Conservation (phyloP, 768 basidiomycete species). For the Pulveroboletus sp. region DNA sequence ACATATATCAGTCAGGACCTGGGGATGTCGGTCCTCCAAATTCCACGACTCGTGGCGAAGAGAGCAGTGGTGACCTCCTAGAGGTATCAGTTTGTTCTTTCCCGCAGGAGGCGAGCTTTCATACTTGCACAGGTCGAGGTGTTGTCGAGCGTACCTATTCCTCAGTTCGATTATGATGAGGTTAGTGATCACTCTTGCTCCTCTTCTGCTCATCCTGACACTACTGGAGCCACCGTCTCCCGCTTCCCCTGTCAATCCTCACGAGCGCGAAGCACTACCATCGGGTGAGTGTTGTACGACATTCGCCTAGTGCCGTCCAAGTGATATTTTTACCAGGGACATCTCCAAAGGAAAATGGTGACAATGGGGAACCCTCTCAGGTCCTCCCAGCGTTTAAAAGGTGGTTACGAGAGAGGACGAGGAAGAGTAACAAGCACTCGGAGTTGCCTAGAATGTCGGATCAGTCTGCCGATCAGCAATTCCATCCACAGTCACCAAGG, state of each 20-base stretch:
- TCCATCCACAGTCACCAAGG: neutral
- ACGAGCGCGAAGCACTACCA: neutral
- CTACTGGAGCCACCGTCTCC: neutral
- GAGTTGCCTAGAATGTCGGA: too few species aligned
- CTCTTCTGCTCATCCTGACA: neutral
- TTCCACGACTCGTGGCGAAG: neutral
- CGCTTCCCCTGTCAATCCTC: neutral
- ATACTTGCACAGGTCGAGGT: neutral
- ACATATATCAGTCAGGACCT: neutral
- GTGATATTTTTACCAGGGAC: too few species aligned
- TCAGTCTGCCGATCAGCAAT: neutral
- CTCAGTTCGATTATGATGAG: neutral
- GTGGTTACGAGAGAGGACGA: neutral
- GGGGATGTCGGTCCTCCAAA: too few species aligned
- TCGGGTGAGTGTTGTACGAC: neutral
- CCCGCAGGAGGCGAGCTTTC: neutral
- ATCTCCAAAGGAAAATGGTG: neutral
- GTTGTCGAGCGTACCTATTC: neutral
- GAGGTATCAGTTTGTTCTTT: neutral
- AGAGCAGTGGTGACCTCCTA: neutral
- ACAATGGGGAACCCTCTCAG: neutral
- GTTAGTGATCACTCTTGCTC: neutral
- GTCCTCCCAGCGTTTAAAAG: neutral
- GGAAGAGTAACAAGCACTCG: neutral
- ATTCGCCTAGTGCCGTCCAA: neutral